These are phyloP conservation scores for Scheffersomyces illinoinensis DNA, from an alignment of 1,139 yeast genomes.

Conservation along the genomic window DNA sequence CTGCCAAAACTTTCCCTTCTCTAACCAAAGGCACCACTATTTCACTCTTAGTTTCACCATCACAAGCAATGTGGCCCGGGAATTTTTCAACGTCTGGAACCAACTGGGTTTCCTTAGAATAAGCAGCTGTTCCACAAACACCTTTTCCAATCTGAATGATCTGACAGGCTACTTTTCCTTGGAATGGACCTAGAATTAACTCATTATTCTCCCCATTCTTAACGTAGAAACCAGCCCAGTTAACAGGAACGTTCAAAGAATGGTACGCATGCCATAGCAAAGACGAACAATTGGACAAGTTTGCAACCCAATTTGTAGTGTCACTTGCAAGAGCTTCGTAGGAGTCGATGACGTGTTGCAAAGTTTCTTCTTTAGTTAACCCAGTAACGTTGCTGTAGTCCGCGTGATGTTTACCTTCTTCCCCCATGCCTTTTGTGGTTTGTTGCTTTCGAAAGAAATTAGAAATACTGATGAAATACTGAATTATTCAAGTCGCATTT, in stretches of 20 bases:
- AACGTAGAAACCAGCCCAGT: slow-evolving; percentile 94
- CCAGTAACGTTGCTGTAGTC: slow-evolving; percentile 56
- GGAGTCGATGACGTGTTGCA: slow-evolving; percentile 59
- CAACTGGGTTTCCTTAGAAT: slow-evolving; percentile 56
- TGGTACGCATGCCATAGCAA: slow-evolving; percentile 86
- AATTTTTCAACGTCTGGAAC: slow-evolving; percentile 75
- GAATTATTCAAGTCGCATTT: background rate
- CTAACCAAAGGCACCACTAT: slow-evolving; percentile 79
- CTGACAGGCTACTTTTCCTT: slow-evolving; percentile 97
- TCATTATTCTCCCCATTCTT: slow-evolving; percentile 35
- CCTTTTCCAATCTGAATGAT: slow-evolving; percentile 75
- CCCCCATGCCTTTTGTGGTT: slow-evolving; percentile 1
- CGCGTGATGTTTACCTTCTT: slow-evolving; percentile 49
- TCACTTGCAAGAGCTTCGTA: slow-evolving; percentile 64
- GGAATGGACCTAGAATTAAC: slow-evolving; percentile 86
- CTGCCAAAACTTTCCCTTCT: slow-evolving; percentile 58
- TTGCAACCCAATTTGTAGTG: slow-evolving; percentile 83
- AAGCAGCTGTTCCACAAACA: slow-evolving; percentile 89
- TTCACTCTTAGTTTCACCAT: slow-evolving; percentile 90
- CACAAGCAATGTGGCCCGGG: slow-evolving; percentile 97
- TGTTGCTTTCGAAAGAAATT: slow-evolving; percentile 4
- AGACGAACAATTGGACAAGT: slow-evolving; percentile 82
- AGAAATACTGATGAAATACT: background rate
- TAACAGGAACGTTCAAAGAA: slow-evolving; percentile 57
- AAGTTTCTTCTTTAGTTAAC: slow-evolving; percentile 52